phyloP scores from a whole-genome alignment of 164 flowering plant genomes.

The Vitis cinerea region DNA sequence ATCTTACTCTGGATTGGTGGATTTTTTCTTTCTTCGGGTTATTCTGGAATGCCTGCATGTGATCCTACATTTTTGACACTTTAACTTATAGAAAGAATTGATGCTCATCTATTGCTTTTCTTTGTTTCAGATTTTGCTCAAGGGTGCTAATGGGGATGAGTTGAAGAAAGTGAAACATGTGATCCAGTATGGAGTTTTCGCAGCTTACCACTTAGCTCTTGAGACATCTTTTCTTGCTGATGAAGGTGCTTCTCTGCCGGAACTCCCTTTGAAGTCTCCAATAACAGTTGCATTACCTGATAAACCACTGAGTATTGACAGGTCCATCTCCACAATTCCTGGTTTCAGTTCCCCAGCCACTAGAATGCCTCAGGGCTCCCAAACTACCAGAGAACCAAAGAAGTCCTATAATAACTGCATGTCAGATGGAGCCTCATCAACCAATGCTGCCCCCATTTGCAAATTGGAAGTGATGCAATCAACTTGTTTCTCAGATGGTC shows the following conservation, averaged over 20 bases:
- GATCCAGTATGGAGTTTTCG: conserved; percentile 81
- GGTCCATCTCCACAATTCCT: conserved; percentile 79
- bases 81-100: no score
- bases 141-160: conserved; percentile 85
- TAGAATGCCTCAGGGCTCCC: conserved; percentile 35
- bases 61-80: no score
- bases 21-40: no score
- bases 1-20: no score
- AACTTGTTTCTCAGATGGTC: neutral
- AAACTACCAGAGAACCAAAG: conserved; percentile 24
- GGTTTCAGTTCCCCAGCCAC: conserved; percentile 45
- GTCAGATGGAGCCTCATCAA: conserved; percentile 13
- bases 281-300: conserved; percentile 80
- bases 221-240: conserved; percentile 96
- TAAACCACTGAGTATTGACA: conserved; percentile 56
- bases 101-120: neutral
- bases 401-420: conserved; percentile 18
- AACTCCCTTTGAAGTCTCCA: conserved; percentile 67
- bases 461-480: conserved; percentile 3
- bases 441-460: neutral
- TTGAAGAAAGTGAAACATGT: conserved; percentile 89
- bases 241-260: conserved; percentile 88
- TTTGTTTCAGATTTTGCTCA: conserved; percentile 66
- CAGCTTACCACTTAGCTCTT: conserved; percentile 88
- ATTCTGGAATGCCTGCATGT: no score